These are phyloP conservation scores for Yamadazyma membranifaciens DNA, from an alignment of 1,139 yeast species.

Conservation along the genomic window DNA sequence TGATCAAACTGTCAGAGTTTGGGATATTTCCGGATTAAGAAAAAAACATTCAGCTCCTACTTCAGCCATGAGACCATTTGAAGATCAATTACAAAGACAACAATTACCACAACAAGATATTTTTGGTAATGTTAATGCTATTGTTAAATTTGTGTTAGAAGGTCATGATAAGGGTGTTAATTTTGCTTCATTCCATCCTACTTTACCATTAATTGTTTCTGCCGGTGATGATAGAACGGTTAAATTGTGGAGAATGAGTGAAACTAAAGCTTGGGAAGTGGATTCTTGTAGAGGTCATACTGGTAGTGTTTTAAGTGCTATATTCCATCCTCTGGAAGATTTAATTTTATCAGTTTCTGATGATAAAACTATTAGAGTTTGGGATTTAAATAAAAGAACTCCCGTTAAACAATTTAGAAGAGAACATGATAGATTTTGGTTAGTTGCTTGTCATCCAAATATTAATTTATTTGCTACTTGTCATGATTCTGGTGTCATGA, in stretches of 20 bases:
- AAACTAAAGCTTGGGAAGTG: conserved; percentile 98
- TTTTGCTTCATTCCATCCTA: conserved; percentile 98
- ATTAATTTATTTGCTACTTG: conserved; percentile 95
- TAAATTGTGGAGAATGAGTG: conserved; percentile 97
- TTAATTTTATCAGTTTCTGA: conserved; percentile 91
- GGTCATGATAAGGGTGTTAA: conserved; percentile 99
- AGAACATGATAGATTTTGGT: conserved; percentile 94
- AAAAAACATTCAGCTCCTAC: conserved; percentile 92
- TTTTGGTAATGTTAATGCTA: conserved; percentile 90
- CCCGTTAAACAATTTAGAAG: conserved; percentile 94
- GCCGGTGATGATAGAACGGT: conserved; percentile 96
- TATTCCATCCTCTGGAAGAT: conserved; percentile 94
- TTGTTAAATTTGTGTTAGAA: conserved; percentile 92
- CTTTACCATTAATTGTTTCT: conserved; percentile 89
- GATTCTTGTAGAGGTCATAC: conserved; percentile 98
- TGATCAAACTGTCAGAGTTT: conserved; percentile 98
- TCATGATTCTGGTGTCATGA: conserved; percentile 97
- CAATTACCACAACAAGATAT: conserved; percentile 84
- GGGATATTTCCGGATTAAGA: conserved; percentile 96
- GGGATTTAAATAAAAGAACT: conserved; percentile 94
- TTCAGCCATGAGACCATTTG: conserved; percentile 54
- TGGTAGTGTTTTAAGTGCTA: conserved; percentile 83
- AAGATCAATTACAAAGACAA: conserved; percentile 76
- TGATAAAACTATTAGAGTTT: conserved; percentile 94
- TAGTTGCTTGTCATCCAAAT: conserved; percentile 82